A percentile compares a stretch with the other conserved stretches of the same genome.
Conservation (phyloP, 202 grass and related monocot genomes). For the Carex arenaria region DNA sequence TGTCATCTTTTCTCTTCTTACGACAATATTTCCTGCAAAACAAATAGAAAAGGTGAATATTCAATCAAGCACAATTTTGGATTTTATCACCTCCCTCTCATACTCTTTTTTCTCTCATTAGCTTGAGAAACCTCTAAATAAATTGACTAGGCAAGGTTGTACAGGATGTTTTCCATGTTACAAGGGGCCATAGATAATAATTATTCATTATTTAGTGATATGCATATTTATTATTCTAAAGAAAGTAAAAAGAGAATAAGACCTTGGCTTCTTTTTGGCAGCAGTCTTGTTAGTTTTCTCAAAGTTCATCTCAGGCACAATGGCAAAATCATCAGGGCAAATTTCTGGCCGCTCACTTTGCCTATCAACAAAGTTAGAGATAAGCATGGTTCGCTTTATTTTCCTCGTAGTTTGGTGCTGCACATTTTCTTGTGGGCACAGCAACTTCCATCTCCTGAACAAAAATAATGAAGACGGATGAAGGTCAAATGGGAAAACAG, state of each 20-base stretch:
- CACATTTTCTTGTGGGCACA: conserved; percentile 41
- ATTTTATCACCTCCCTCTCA: background rate
- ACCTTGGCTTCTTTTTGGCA: conserved; percentile 44
- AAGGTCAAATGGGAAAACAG: background rate
- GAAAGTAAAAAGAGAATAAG: background rate
- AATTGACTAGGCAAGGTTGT: background rate
- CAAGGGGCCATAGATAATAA: background rate
- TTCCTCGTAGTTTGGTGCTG: conserved; percentile 35
- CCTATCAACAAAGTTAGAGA: conserved; percentile 86
- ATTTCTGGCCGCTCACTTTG: conserved; percentile 74
- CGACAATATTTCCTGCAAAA: conserved; percentile 2
- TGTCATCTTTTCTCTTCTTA: conserved; percentile 11
- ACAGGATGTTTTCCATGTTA: background rate
- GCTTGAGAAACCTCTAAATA: background rate
- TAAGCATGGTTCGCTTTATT: conserved; percentile 70
- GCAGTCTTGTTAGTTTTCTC: conserved; percentile 27
- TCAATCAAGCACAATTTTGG: background rate
- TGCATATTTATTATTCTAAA: background rate
- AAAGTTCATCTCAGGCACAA: conserved; percentile 28
- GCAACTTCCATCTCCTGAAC: conserved; percentile 67
- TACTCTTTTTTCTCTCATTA: background rate
- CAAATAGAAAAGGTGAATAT: background rate
- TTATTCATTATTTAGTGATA: background rate
- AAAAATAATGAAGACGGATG: conserved; percentile 5
- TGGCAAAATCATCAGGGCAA: conserved; percentile 50